Base-by-base conservation (phyloP, 768 basidiomycete species). In the Vishniacozyma victoriae region DNA sequence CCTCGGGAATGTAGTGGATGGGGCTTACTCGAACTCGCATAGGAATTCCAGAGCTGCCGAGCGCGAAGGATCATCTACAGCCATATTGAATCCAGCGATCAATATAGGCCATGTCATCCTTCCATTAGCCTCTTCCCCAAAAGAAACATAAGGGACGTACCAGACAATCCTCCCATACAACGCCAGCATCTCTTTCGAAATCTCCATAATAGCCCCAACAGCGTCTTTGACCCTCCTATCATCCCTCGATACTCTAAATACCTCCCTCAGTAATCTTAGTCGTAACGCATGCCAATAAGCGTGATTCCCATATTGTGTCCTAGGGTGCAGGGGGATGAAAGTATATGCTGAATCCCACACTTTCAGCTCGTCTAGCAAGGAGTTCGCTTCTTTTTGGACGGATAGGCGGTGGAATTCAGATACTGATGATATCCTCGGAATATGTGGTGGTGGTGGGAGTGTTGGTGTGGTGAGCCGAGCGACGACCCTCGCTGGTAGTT, bases 71-170 rank as follows among this genome's bases (percentile, higher is more conserved):
- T 59, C 50, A 15, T 42, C 55, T 15, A 41, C 41, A 5, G 48
- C 44, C 26, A 65, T 59, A n/a, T 60, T 51, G 39, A 63, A 52
- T 14, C 51, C 64, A 18, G 62, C 59, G 27, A 63, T 60, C 12
- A 67, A 22, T 37, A 64, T 59, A 3, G 64, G 64, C 64, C 64
- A 67, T 9, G 64, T 67, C 19, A 67, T 24, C 64, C 64, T 63
- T 14, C 4, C 5, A 14, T 39, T 5, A 47, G 15, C 46, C 18
- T 3, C 15, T 15, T 31, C 3, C 23, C 19, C 22, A 0, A 22
- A 26, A 38, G 22, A 20, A 16, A 33, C 24, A 33, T 36, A n/a
- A 24, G 33, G 1, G 11, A 46, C 58, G 53, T 41, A 63, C 58
- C 58, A 62, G 15, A 56, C 54, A 35, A 56, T 54, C 36, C 53